Evolutionary conservation across 2,329 filamentous ascomycete species (phyloP), one percentile per base, ranked within the genome.

Genomic region (Pyricularia grisea): DNA sequence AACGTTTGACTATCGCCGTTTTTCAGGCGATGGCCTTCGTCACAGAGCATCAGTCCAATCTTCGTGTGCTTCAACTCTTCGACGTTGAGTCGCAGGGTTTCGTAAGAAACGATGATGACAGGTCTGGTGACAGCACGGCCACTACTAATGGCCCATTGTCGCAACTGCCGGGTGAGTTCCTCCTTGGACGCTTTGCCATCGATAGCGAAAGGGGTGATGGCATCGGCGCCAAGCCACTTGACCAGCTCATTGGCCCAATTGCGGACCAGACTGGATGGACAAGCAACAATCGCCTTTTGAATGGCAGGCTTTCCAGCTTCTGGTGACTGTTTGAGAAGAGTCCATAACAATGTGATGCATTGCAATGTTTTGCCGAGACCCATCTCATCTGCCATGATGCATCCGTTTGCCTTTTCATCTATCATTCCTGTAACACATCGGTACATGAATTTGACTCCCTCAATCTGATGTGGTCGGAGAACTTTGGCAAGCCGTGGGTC

Each of bases 321-420:
- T 0, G 95, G 92, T 0, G 94, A 97, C 76, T 99, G 95, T 78
- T 97, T 98, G 20, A 99, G 81, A 1, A 99, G 81, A 1, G 95
- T 99, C 95, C 95, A 99, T 84, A 99, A 90, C 67, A 99, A 85
- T 0, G 95, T 88, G 75, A 99, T 99, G 79, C 95, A 99, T 82
- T 99, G 95, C 63, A 99, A 81, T 23, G 95, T 99, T 81, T 99
- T 99, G 69, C 95, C 95, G 33, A 99, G 82, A 74, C 95, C 95
- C 95, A 99, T 99, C 77, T 97, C 95, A 77, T 99, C 95, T 68
- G 95, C 95, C 95, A 99, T 99, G 77, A 99, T 99, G 79, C 95
- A 99, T 2, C 95, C 95, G 78, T 97, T 92, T 66, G 95, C 95
- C 74, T 94, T 94, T 55, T 91, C 86, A 74, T 98, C 95, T 69